A percentile compares a stretch with the other conserved stretches of the same genome.
These are phyloP conservation scores for Rehmannia glutinosa DNA, from an alignment of 257 asterid genomes.

Conservation along the genomic window DNA sequence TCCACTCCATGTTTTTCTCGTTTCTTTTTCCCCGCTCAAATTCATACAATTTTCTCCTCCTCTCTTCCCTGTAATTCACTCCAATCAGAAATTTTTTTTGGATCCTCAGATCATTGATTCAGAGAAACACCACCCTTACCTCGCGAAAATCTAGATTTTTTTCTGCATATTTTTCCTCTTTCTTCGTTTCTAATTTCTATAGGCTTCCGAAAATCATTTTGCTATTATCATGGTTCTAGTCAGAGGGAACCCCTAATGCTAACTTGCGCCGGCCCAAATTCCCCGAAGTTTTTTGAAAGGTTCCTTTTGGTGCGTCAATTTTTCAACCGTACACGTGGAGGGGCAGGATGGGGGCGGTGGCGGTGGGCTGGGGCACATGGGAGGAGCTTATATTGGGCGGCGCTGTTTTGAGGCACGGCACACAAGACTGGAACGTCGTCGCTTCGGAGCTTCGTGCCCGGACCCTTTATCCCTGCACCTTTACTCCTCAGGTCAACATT, in stretches of 20 bases:
- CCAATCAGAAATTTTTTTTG: neutral
- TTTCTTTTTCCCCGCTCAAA: neutral
- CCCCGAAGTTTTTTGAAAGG: neutral
- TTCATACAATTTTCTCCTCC: neutral
- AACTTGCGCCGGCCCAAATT: neutral
- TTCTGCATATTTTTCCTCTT: neutral
- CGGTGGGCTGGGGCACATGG: slow-evolving; percentile 79
- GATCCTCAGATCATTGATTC: neutral
- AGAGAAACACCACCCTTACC: neutral
- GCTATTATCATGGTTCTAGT: no score
- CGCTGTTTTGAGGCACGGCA: slow-evolving; percentile 66
- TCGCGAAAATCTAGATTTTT: neutral
- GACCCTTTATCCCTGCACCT: slow-evolving; percentile 38
- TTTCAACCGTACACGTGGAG: no score
- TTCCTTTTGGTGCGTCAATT: slow-evolving; percentile 4
- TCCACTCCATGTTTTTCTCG: neutral
- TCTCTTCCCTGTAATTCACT: neutral
- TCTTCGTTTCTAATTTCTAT: neutral
- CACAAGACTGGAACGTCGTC: slow-evolving; percentile 69
- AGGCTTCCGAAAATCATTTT: neutral
- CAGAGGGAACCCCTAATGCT: neutral
- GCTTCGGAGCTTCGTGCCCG: slow-evolving; percentile 74
- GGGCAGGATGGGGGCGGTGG: slow-evolving; percentile 37
- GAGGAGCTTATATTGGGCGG: slow-evolving; percentile 83
- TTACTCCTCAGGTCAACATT: slow-evolving; percentile 59